Percentiles rank a stretch among this genome's conserved stretches.
Conservation (phyloP, 2,329 filamentous ascomycete genomes). For the Plectosphaerella cucumerina region DNA sequence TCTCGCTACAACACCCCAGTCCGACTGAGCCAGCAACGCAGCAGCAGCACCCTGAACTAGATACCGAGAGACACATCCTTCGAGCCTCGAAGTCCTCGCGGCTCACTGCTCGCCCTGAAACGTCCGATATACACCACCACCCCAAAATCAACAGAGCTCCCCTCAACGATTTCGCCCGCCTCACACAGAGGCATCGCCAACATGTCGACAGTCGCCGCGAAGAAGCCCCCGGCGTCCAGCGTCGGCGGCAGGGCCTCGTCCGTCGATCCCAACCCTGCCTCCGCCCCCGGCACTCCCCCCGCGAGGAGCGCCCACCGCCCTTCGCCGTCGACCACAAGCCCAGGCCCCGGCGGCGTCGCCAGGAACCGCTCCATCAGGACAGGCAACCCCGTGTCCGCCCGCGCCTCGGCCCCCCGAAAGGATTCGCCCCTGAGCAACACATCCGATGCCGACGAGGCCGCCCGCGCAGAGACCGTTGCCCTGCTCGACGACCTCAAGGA, state of each 20-base stretch:
- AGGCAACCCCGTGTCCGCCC: constrained; percentile 66
- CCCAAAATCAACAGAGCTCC: background rate
- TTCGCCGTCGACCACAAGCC: constrained; percentile 38
- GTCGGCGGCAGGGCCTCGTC: constrained; percentile 39
- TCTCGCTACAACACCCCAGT: background rate
- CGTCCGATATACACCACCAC: constrained; percentile 7
- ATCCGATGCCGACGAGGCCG: constrained; percentile 61
- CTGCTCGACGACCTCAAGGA: constrained; percentile 81
- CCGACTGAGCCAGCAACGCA: background rate
- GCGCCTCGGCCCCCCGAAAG: constrained; percentile 63
- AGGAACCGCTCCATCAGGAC: constrained; percentile 63
- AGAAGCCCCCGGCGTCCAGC: constrained; percentile 47
- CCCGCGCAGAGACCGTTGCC: constrained; percentile 73
- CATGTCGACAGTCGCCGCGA: constrained; percentile 50
- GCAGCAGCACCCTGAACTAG: background rate
- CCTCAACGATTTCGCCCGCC: background rate
- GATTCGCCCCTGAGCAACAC: constrained; percentile 41
- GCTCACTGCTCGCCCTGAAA: constrained; percentile 7
- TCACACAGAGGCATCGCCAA: constrained; percentile 8
- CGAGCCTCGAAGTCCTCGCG: background rate
- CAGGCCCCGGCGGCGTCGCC: constrained; percentile 34
- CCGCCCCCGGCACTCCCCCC: constrained; percentile 27
- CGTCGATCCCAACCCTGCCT: constrained; percentile 28
- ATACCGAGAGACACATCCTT: too few relatives aligned
- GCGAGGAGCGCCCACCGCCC: constrained; percentile 27